Base-by-base conservation (phyloP, 176 grass and related monocot species). In the Pontederia crassipes region DNA sequence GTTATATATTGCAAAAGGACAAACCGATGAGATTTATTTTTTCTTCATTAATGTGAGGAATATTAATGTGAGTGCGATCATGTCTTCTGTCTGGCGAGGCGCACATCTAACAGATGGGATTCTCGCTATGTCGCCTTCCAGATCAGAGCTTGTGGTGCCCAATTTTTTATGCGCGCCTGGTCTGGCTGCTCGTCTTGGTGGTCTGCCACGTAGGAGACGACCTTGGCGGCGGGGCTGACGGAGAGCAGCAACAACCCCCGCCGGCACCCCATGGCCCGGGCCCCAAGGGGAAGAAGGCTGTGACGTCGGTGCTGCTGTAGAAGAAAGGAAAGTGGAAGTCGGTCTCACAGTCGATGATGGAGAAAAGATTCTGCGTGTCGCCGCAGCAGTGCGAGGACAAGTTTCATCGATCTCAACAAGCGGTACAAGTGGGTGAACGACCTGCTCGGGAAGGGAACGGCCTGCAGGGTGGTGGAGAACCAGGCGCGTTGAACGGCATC, bases 361-460 rank as follows among this genome's bases (percentile, higher is more conserved):
- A 91, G 16, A 80, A 78, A 4, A 66, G 67, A n/a, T 91, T 75
- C 70, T 46, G 48, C 55, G 92, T 97, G 78, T 91, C 92, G 55
- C 92, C 92, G 70, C 92, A 97, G 69, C 92, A 97, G 71, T 97
- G 92, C 64, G 92, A 97, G 79, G 92, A 97, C 77, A 97, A 97
- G 75, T 97, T 97, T 97, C 78, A 97, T 91, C 59, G 92, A 97
- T 64, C 78, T 97, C 57, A 97, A 97, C 84, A 97, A 97, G 72
- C 69, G 87, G 17, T 97, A 91, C 78, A 97, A 97, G 81, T 75
- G 92, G 12, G 84, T 97, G 12, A 71, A 85, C 1, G 92, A 97
- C 58, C 79, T 97, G 66, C 77, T 97, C 32, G 92, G 92, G 20
- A 86, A 89, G 61, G 87, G 87, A 48, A 87, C 61, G 54, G 83